Conservation (phyloP, 176 grass and related monocot species). For the Aegilops sharonensis region DNA sequence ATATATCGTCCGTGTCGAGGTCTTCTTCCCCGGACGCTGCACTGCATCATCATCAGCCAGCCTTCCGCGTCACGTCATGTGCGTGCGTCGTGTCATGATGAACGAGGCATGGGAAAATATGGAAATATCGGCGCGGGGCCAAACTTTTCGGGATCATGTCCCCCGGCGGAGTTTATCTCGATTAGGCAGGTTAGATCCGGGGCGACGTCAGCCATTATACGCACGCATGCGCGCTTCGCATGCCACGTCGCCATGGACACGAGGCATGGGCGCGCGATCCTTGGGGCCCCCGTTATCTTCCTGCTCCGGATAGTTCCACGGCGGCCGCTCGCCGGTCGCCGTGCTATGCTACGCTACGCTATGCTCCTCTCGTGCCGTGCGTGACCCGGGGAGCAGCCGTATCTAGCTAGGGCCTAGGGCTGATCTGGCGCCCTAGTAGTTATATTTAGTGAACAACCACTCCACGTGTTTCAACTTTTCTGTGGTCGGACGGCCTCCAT, state of each 20-base stretch:
- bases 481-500: neutral
- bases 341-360: neutral
- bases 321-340: neutral
- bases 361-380: no score
- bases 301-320: neutral
- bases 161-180: neutral
- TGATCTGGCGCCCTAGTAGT: neutral
- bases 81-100: no score
- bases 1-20: neutral
- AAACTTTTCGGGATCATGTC: neutral
- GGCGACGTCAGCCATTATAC: neutral
- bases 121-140: neutral
- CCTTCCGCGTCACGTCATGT: neutral
- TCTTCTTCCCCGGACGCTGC: neutral
- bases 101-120: no score
- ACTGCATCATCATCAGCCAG: neutral
- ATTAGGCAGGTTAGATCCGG: constrained; percentile 19
- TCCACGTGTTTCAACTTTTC: neutral
- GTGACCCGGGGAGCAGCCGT: neutral
- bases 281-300: neutral
- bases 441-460: neutral
- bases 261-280: neutral
- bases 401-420: neutral
- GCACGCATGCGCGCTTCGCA: neutral
- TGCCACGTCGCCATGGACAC: neutral